Percentiles rank a stretch among this genome's conserved stretches.
Conservation (phyloP, 108 stramenopile genomes). For the Chaetoceros tenuissimus region DNA sequence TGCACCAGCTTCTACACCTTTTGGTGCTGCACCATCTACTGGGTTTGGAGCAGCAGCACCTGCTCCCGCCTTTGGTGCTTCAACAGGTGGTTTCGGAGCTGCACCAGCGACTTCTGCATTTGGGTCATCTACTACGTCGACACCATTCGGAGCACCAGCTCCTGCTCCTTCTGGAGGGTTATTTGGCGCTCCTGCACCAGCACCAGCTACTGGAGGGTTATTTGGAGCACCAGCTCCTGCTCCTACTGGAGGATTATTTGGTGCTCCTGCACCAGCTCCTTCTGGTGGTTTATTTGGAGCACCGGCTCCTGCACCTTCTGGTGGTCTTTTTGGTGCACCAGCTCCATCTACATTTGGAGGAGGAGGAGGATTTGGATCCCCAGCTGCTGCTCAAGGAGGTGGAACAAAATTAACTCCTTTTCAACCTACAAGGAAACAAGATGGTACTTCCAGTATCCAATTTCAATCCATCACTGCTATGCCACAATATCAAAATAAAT, state of each 20-base stretch:
- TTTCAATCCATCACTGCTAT: conserved; percentile 83
- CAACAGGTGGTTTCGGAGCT: conserved; percentile 37
- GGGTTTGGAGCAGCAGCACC: conserved; percentile 46
- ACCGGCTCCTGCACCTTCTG: conserved; percentile 17
- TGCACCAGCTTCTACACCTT: conserved; percentile 18
- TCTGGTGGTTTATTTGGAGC: conserved; percentile 20
- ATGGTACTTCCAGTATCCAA: conserved; percentile 55
- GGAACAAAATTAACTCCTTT: conserved; percentile 52
- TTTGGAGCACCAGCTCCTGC: conserved; percentile 21
- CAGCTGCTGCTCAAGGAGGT: conserved; percentile 35
- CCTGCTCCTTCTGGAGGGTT: conserved; percentile 32
- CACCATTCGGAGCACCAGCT: conserved; percentile 40
- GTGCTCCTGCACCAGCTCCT: conserved; percentile 29
- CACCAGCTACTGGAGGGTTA: conserved; percentile 36
- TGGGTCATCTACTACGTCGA: conserved; percentile 12
- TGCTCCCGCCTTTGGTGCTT: conserved; percentile 16
- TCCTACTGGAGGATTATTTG: conserved; percentile 20
- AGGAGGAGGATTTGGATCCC: conserved; percentile 29
- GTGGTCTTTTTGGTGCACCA: conserved; percentile 19
- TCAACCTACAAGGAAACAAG: conserved; percentile 38
- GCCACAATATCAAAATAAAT: conserved; percentile 75
- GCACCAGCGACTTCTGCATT: conserved; percentile 25
- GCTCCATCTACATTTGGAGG: conserved; percentile 22
- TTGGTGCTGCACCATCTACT: conserved; percentile 29
- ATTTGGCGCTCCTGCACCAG: conserved; percentile 45